Conservation (phyloP, 495 filamentous ascomycete genomes). For the Hyaloscypha bicolor region DNA sequence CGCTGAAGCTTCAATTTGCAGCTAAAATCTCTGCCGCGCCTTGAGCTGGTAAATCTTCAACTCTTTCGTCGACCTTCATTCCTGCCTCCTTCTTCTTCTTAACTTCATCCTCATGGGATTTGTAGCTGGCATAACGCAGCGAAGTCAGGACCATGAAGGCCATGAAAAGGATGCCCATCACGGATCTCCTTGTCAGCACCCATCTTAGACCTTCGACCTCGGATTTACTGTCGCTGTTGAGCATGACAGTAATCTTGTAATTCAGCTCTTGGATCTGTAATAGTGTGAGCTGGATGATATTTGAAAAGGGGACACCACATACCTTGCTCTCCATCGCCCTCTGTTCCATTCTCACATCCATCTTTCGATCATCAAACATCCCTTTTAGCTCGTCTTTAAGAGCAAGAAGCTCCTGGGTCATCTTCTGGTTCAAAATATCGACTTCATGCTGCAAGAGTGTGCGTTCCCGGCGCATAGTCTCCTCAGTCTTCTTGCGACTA, state of each 20-base stretch:
- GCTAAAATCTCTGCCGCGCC: slow-evolving; percentile 31
- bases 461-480: slow-evolving; percentile 75
- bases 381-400: slow-evolving; percentile 91
- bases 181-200: slow-evolving; percentile 85
- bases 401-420: slow-evolving; percentile 75
- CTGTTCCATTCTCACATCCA: slow-evolving; percentile 85
- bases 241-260: slow-evolving; percentile 85
- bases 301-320: slow-evolving; percentile 30
- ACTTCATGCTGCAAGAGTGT: slow-evolving; percentile 87
- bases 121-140: slow-evolving; percentile 41
- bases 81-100: slow-evolving; percentile 35
- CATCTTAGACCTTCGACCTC: slow-evolving; percentile 90
- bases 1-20: slow-evolving; percentile 19
- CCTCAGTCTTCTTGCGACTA: slow-evolving; percentile 59
- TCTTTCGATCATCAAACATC: slow-evolving; percentile 95
- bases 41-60: slow-evolving; percentile 25
- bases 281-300: slow-evolving; percentile 25
- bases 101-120: slow-evolving; percentile 40
- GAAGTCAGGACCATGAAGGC: slow-evolving; percentile 53
- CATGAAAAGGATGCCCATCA: slow-evolving; percentile 73
- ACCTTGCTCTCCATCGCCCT: slow-evolving; percentile 75
- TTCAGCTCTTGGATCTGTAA: slow-evolving; percentile 84
- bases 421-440: slow-evolving; percentile 83
- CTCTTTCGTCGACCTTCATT: slow-evolving; percentile 18
- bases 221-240: slow-evolving; percentile 84